Evolutionary conservation across 805 yeast genomes (phyloP).

Genomic region (Wickerhamiella qilinensis): DNA sequence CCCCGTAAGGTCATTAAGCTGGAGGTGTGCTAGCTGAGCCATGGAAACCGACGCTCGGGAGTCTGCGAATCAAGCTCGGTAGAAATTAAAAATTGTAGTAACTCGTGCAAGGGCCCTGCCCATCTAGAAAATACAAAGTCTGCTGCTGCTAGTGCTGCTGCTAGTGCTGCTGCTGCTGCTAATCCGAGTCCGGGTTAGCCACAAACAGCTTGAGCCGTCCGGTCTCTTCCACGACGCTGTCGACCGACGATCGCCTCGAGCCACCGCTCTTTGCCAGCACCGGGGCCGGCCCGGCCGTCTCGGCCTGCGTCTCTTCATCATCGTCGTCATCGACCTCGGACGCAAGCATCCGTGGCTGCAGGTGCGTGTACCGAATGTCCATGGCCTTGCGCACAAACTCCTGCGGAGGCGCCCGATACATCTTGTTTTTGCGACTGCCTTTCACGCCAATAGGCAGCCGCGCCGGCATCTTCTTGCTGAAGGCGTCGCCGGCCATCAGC

Average conservation of each 20-base stretch:
- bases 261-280: background rate
- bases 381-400: conserved; percentile 21
- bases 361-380: conserved; percentile 24
- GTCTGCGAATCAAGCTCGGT: no score
- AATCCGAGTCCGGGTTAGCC: conserved; percentile 22
- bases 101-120: no score
- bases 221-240: conserved; percentile 20
- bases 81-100: no score
- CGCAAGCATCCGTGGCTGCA: conserved; percentile 49
- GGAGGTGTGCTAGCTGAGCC: no score
- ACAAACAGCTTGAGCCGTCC: conserved; percentile 23
- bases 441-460: conserved; percentile 14
- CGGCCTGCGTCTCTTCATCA: conserved; percentile 6
- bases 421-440: conserved; percentile 4
- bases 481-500: conserved; percentile 17
- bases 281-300: background rate
- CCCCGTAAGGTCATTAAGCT: no score
- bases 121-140: no score
- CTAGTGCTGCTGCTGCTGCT: no score
- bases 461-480: conserved; percentile 14
- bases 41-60: no score
- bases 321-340: conserved; percentile 61
- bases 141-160: no score
- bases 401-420: conserved; percentile 15
- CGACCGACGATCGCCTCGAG: conserved; percentile 12